Evolutionary conservation across 805 yeast species (phyloP).

Genomic region (Ogataea trehalophila): DNA sequence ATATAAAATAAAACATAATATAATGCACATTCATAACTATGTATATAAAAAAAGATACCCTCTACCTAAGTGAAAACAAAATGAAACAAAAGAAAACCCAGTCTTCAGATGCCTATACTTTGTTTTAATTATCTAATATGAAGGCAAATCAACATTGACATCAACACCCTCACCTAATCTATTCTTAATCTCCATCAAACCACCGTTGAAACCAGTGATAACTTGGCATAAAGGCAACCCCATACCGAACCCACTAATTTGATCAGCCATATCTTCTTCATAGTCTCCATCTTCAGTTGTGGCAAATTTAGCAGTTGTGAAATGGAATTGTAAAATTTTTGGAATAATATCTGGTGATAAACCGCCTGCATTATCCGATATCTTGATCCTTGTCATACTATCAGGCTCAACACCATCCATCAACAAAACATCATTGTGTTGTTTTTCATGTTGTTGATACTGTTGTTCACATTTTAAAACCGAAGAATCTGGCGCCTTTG

Average conservation of each 20-base stretch:
- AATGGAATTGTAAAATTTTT: slow-evolving; percentile 30
- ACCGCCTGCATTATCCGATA: slow-evolving; percentile 31
- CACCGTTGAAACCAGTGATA: slow-evolving; percentile 23
- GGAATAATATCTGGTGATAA: slow-evolving; percentile 13
- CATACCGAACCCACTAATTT: slow-evolving; percentile 31
- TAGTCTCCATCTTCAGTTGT: slow-evolving; percentile 8
- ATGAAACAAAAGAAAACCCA: too few species aligned
- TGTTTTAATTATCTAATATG: background rate
- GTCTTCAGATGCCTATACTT: too few species aligned
- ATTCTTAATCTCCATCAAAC: slow-evolving; percentile 19
- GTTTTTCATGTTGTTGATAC: too few species aligned
- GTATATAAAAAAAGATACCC: too few species aligned
- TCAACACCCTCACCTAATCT: slow-evolving; percentile 22
- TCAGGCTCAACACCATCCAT: background rate
- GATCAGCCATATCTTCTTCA: slow-evolving; percentile 19
- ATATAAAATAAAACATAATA: too few species aligned
- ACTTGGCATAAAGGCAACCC: slow-evolving; percentile 29
- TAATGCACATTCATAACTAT: too few species aligned
- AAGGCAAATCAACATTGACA: slow-evolving; percentile 21
- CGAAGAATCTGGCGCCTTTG: background rate
- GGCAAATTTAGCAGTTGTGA: slow-evolving; percentile 17
- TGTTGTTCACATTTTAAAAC: too few species aligned
- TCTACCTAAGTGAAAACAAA: background rate
- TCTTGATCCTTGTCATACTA: slow-evolving; percentile 11
- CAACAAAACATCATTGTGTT: too few species aligned